phyloP scores from a whole-genome alignment of 2,329 filamentous ascomycete species.

The Trichoderma atrobrunneum region DNA sequence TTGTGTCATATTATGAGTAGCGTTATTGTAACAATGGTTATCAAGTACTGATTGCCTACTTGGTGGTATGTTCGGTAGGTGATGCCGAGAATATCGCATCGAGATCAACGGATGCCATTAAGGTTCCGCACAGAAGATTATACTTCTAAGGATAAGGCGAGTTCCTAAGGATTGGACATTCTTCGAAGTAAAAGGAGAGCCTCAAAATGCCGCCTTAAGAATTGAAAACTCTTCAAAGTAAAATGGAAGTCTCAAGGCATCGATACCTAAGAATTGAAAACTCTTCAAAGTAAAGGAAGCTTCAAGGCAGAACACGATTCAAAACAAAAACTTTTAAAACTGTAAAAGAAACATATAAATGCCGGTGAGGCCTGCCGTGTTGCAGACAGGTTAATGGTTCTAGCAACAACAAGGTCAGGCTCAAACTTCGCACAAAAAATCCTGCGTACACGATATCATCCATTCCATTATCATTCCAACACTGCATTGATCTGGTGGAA shows the following conservation, averaged over 20 bases:
- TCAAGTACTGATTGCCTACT: neutral
- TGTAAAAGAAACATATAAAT: neutral
- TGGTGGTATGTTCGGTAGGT: neutral
- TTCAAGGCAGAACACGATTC: neutral
- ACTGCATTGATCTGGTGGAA: neutral
- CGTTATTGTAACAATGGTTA: neutral
- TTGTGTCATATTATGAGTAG: neutral
- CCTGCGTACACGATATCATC: neutral
- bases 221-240: no score
- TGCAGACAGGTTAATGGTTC: neutral
- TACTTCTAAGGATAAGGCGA: neutral
- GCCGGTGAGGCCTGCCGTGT: neutral
- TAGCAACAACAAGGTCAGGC: neutral
- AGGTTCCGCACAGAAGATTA: neutral
- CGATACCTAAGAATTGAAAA: neutral
- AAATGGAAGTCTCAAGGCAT: no score
- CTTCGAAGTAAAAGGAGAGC: neutral
- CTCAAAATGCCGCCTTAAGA: no score
- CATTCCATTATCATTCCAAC: neutral
- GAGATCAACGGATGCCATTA: neutral
- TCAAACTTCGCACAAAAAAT: neutral
- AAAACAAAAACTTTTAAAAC: neutral
- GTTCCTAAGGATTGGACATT: neutral
- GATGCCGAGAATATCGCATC: neutral
- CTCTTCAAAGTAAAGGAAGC: neutral